phyloP scores from a whole-genome alignment of 2,329 filamentous ascomycete genomes.

The Microcyclosporella mali region DNA sequence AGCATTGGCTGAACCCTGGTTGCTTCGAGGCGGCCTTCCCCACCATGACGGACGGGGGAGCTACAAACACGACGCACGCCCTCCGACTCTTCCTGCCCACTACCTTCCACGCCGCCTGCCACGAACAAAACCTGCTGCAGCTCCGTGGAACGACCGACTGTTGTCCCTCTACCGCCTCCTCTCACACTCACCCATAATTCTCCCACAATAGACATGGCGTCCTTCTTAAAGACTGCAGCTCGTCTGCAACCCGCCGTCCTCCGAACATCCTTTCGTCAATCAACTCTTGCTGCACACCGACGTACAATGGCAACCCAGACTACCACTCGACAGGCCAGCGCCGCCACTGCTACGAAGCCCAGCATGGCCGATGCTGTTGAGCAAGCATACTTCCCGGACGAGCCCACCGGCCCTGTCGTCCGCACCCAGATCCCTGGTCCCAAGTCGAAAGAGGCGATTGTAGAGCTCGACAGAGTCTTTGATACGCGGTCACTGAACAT shows the following conservation, averaged over 20 bases:
- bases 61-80: too few relatives aligned
- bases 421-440: constrained; percentile 66
- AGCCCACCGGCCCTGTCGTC: constrained; percentile 51
- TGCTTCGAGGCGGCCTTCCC: too few relatives aligned
- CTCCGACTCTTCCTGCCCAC: too few relatives aligned
- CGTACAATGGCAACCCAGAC: constrained; percentile 30
- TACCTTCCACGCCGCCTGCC: too few relatives aligned
- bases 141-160: not conserved
- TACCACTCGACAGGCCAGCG: constrained; percentile 24
- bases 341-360: constrained; percentile 26
- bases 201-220: constrained; percentile 24
- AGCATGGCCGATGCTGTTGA: constrained; percentile 21
- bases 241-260: constrained; percentile 28
- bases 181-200: not conserved
- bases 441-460: constrained; percentile 60
- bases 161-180: not conserved
- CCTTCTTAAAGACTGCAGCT: constrained; percentile 26
- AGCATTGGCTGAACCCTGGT: too few relatives aligned
- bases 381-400: constrained; percentile 44
- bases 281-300: constrained; percentile 7
- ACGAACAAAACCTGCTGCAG: too few relatives aligned
- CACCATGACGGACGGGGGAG: too few relatives aligned
- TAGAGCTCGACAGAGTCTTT: constrained; percentile 70
- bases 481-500: constrained; percentile 83
- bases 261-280: constrained; percentile 13